These are phyloP conservation scores for Aspergillus affinis DNA, from an alignment of 495 filamentous ascomycete species.

Conservation along the genomic window DNA sequence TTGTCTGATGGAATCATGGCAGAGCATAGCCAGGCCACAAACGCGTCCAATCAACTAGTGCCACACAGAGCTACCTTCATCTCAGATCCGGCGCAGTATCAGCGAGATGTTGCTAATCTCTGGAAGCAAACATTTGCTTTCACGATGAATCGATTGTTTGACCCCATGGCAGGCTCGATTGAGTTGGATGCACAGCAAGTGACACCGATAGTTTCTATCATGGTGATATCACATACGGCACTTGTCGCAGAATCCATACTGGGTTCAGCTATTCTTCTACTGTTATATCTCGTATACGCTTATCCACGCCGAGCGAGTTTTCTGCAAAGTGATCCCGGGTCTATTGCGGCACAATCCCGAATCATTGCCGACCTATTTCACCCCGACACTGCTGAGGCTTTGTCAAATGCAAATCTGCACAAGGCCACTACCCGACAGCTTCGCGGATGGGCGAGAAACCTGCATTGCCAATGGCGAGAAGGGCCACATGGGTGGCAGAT, in stretches of 20 bases:
- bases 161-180: slow-evolving; percentile 8
- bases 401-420: slow-evolving; percentile 11
- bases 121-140: slow-evolving; percentile 27
- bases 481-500: slow-evolving; percentile 9
- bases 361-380: slow-evolving; percentile 17
- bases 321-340: slow-evolving; percentile 10
- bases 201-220: slow-evolving; percentile 7
- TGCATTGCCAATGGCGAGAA: slow-evolving; percentile 21
- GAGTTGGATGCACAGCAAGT: slow-evolving; percentile 9
- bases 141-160: slow-evolving; percentile 21
- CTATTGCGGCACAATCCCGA: slow-evolving; percentile 22
- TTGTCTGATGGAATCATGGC: background rate
- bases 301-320: slow-evolving; percentile 10
- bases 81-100: slow-evolving; percentile 1
- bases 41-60: background rate
- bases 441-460: slow-evolving; percentile 17
- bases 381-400: slow-evolving; percentile 4
- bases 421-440: slow-evolving; percentile 23
- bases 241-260: slow-evolving; percentile 14
- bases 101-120: slow-evolving; percentile 6
- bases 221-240: slow-evolving; percentile 17
- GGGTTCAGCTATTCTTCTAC: background rate
- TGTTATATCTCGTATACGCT: slow-evolving; percentile 4
- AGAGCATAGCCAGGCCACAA: background rate
- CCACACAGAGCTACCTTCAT: background rate